A percentile compares a stretch with the other conserved stretches of the same genome.
Evolutionary conservation across 2,329 filamentous ascomycete species (phyloP).

Genomic region (Penicillium sp.): DNA sequence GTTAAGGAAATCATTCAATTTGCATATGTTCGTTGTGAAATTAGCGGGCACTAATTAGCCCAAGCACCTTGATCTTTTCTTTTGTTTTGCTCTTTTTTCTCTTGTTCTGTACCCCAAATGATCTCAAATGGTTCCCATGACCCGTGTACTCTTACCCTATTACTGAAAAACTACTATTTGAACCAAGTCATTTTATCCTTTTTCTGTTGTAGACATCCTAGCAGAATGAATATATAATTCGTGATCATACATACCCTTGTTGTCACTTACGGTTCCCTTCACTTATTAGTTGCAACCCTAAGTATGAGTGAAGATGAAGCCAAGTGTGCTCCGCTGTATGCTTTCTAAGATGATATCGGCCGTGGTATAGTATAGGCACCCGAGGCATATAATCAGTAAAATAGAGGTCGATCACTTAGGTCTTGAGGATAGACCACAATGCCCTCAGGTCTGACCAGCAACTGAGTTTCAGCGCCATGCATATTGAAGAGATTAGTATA

Average conservation of each 20-base stretch:
- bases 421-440: too few species aligned
- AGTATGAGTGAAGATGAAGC: not conserved
- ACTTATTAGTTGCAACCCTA: not conserved
- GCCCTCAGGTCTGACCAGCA: too few species aligned
- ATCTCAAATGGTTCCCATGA: conserved; percentile 10
- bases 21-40: not conserved
- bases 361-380: too few species aligned
- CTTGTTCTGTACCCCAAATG: conserved; percentile 4
- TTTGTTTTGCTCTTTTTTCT: conserved; percentile 5
- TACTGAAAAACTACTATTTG: conserved; percentile 3
- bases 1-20: not conserved
- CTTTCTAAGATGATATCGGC: too few species aligned
- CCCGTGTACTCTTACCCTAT: conserved; percentile 9
- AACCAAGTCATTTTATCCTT: not conserved
- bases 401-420: too few species aligned
- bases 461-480: too few species aligned
- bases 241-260: too few species aligned
- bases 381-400: too few species aligned
- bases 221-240: not conserved
- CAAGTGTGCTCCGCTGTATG: too few species aligned
- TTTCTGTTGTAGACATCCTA: not conserved
- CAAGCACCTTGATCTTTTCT: conserved; percentile 1
- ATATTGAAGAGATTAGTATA: too few species aligned
- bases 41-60: not conserved
- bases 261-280: not conserved